Base-by-base conservation (phyloP, 1,284 basidiomycete genomes). In the Tylopilus sp. region DNA sequence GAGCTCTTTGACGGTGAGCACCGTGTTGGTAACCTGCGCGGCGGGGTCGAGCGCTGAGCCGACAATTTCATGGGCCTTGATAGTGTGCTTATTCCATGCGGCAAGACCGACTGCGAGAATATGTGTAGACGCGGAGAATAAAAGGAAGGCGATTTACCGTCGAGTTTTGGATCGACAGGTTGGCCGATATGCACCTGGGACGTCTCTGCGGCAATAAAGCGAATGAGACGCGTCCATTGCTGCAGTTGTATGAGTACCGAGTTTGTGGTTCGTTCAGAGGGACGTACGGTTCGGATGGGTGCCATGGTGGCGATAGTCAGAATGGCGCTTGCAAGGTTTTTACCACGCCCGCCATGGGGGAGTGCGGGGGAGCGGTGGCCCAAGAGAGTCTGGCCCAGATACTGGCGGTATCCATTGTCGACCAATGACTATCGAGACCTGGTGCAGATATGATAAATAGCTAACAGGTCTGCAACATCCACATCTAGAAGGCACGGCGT, bases 221-320 rank as follows among this genome's bases (percentile, higher is more conserved):
- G 88, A 59, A 94, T 89, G 52, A 92, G 79, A 40, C 90, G 84
- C 25, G 83, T 83, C 90, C 90, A 92, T 78, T 80, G 76, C 84
- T 89, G 56, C 7, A 17, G 41, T 22, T 25, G 44, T 19, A 7
- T 64, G 37, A 59, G 42, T 48, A 48, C n/a, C 10, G 15, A n/a
- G 7, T 7, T 1, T 32, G 19, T 15, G 10, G 15, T 4, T 15
- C 0, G 26, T 9, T 26, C 7, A 7, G 22, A 41, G 2, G 22
- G 37, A 66, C 79, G 50, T 64, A 84, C 85, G 37, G 83, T 84
- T 64, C 62, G 73, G 44, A 85, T 80, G 54, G 83, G 82, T n/a
- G 82, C 67, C 83, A 85, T 85, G 62, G 53, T 53, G 50, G 48
- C 44, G 42, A 37, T 45, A 29, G 54, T 39, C 3, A 19, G 20